Conservation (phyloP, 768 basidiomycete genomes). For the Trametes villosa region DNA sequence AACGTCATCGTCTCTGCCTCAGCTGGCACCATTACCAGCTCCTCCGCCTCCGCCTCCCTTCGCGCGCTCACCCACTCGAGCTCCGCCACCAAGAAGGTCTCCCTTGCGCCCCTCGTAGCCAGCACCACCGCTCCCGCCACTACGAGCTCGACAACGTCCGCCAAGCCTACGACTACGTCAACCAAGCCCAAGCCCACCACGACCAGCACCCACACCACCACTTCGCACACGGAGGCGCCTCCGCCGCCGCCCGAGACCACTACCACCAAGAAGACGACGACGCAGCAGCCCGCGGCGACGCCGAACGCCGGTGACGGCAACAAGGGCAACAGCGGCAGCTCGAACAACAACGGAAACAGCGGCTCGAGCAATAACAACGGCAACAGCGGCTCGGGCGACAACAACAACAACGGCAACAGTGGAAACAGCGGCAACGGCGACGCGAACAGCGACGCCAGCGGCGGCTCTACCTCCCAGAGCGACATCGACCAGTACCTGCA, state of each 20-base stretch:
- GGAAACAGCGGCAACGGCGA: conserved; percentile 7
- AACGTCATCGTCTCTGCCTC: conserved; percentile 11
- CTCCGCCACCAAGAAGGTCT: conserved; percentile 6
- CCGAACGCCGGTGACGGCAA: background rate
- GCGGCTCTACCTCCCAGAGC: conserved; percentile 37
- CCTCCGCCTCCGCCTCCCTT: conserved; percentile 16
- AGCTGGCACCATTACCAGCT: conserved; percentile 1
- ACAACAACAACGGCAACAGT: conserved; percentile 4
- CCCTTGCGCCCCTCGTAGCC: conserved; percentile 5
- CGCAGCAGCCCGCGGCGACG: conserved; percentile 24
- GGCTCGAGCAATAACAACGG: conserved; percentile 8
- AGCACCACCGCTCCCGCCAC: conserved; percentile 14
- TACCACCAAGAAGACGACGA: conserved; percentile 14
- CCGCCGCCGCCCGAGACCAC: conserved; percentile 8
- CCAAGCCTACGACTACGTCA: conserved; percentile 26
- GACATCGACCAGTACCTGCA: conserved; percentile 59
- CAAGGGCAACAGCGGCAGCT: background rate
- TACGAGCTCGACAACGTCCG: conserved; percentile 7
- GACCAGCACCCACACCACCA: conserved; percentile 17
- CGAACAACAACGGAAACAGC: background rate
- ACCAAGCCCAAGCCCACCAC: conserved; percentile 25
- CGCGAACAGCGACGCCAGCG: conserved; percentile 8
- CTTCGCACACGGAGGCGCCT: conserved; percentile 20
- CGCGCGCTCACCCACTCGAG: conserved; percentile 10
- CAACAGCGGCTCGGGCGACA: background rate